Percentiles rank a stretch among this genome's conserved stretches.
Evolutionary conservation across 176 grass and related monocot genomes (phyloP).

Genomic region (Triticum turgidum): DNA sequence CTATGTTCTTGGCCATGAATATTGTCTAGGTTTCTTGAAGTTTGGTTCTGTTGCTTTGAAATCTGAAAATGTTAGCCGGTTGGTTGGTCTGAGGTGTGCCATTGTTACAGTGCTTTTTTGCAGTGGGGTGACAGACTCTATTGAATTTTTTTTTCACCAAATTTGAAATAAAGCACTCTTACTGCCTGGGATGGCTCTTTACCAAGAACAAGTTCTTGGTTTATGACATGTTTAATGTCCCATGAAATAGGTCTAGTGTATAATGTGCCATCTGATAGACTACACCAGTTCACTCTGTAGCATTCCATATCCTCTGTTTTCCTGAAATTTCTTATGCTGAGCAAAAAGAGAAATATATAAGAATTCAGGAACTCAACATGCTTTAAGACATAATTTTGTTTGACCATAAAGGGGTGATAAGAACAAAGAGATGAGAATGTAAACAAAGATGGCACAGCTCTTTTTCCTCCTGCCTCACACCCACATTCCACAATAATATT

Average conservation of each 20-base stretch:
- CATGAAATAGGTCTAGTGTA: background rate
- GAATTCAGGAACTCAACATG: background rate
- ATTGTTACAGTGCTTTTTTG: background rate
- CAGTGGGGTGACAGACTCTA: background rate
- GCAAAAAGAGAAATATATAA: background rate
- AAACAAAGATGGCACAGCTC: conserved; percentile 6
- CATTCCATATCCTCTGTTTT: background rate
- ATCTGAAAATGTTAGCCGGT: background rate
- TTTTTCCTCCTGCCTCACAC: background rate
- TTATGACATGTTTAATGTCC: background rate
- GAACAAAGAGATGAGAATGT: conserved; percentile 15
- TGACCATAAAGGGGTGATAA: background rate
- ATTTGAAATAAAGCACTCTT: conserved; percentile 7
- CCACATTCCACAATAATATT: background rate
- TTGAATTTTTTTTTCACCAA: background rate
- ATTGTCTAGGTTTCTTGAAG: background rate
- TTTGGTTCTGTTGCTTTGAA: background rate
- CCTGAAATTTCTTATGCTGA: background rate
- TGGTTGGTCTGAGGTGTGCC: background rate
- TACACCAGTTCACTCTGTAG: background rate
- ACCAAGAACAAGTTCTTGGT: background rate
- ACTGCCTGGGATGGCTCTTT: background rate
- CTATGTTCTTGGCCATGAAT: background rate
- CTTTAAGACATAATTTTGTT: background rate
- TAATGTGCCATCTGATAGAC: background rate